Base-by-base conservation (phyloP, 306 rosid genomes). In the Trifolium repens region DNA sequence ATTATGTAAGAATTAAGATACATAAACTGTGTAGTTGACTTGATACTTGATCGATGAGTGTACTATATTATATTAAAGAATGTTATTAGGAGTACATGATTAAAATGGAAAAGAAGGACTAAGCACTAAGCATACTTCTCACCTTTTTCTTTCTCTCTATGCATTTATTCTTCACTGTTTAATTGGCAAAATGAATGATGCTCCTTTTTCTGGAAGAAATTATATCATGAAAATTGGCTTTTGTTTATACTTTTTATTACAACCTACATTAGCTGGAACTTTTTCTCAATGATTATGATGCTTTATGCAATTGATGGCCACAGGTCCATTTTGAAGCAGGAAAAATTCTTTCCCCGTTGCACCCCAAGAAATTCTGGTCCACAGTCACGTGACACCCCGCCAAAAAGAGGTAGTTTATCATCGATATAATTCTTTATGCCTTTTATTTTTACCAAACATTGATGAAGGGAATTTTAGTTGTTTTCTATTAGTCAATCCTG, bases 341-440 rank as follows among this genome's bases (percentile, higher is more conserved):
- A 88, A 64, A 94, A 81, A 67, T 80, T 84, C 80, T 84, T 82
- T 67, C 88, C 91, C 66, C 97, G 97, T 27, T 94, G 97, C 78
- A 79, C 87, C 34, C 90, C 93, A 1, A 77, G 94, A 67, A 85
- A 78, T 71, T 87, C 91, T 55, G 97, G 96, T 68, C 97, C 91
- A 47, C 98, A 94, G 40, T 94, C 98, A 35, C 98, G 96, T 67
- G 98, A 94, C 72, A 87, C 88, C 27, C 98, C 97, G 30, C 98
- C 97, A 16, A 94, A 86, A 91, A 83, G 98, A 90, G 98, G 97
- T 94, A 80, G 55, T 71, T 39, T 24, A 24, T 60, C 64, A 57
- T 75, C 69, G n/a, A 16, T 58, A 42, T 58, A 11, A 30, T 63
- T 40, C 43, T 12, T 42, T 46, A 46, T 72, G 14, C 26, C 60